Evolutionary conservation across 768 basidiomycete species (phyloP), one percentile per base, ranked within the genome.

Genomic region (Pleurotus giganteus): DNA sequence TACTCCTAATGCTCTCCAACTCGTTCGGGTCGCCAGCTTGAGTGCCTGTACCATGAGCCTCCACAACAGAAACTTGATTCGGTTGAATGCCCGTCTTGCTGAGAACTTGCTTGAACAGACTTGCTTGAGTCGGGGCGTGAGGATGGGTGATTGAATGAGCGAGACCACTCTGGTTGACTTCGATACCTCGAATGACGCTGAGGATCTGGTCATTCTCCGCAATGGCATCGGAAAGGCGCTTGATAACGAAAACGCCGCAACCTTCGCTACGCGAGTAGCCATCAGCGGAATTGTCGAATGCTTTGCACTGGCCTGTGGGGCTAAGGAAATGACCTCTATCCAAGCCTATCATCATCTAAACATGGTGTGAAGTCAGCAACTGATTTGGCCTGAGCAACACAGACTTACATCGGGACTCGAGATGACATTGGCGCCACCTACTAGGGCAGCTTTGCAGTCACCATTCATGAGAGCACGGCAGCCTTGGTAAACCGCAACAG

Each of bases 241-340:
- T 45, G 44, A 45, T 45, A 11, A 45, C 44, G 24, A 45, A 45
- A 6, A 88, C 57, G 7, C 80, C 85, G 58, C 85, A 86, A 4
- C 89, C 88, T 64, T 91, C 89, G 12, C 77, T 69, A 42, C 88
- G 82, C 19, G 80, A 82, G 63, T 90, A 90, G 0, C 89, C 89
- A 60, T 89, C 85, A 0, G 88, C 89, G 2, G 81, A 75, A 1
- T 79, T 81, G 56, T 89, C 88, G 63, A 89, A 89, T 0, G 86
- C 68, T 58, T 81, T 88, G 67, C 86, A 88, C 62, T 84, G 82
- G 3, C 87, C 87, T 0, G 81, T 80, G 0, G 80, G 77, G 61
- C 77, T 84, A 42, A 90, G 69, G 62, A 90, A 89, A 61, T 86
- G 86, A 0, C 79, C 88, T 24, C 81, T 76, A 57, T 87, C 84